phyloP scores from a whole-genome alignment of 202 grass and related monocot species.

The Cymbopogon flexuosus region DNA sequence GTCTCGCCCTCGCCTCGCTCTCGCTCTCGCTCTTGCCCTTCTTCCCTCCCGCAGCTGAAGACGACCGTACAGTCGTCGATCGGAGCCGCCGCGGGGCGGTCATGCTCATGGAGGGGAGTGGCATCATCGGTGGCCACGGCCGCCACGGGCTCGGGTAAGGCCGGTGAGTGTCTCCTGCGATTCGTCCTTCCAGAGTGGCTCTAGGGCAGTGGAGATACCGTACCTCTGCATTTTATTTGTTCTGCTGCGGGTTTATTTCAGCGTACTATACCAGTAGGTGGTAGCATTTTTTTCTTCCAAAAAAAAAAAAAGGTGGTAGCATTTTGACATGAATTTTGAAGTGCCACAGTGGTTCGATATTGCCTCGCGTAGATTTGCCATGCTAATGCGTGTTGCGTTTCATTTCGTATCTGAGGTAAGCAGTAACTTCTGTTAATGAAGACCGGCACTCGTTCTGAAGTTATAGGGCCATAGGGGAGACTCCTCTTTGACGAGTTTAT shows the following conservation, averaged over 20 bases:
- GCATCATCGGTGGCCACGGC: background rate
- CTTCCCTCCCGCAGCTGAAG: background rate
- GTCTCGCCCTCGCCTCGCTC: background rate
- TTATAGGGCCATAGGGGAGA: background rate
- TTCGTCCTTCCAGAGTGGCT: background rate
- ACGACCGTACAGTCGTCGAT: background rate
- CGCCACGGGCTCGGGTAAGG: conserved; percentile 3
- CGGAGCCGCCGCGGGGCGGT: background rate
- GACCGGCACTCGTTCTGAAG: background rate
- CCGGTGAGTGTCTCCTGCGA: conserved; percentile 23
- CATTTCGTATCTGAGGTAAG: background rate
- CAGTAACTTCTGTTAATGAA: background rate
- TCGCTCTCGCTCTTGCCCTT: background rate
- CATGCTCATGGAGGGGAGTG: background rate
- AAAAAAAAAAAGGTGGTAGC: background rate
- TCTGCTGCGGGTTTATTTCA: background rate
- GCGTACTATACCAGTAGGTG: background rate
- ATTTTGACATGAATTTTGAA: background rate
- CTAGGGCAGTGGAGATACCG: background rate
- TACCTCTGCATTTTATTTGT: background rate
- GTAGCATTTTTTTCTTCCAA: background rate
- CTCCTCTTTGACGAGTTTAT: background rate
- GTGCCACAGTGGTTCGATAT: background rate
- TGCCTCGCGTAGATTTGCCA: background rate
- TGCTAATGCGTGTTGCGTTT: background rate